A percentile compares a stretch with the other conserved stretches of the same genome.
These are phyloP conservation scores for Tetrahymena borealis DNA, from an alignment of 73 alveolate genomes.

Conservation along the genomic window DNA sequence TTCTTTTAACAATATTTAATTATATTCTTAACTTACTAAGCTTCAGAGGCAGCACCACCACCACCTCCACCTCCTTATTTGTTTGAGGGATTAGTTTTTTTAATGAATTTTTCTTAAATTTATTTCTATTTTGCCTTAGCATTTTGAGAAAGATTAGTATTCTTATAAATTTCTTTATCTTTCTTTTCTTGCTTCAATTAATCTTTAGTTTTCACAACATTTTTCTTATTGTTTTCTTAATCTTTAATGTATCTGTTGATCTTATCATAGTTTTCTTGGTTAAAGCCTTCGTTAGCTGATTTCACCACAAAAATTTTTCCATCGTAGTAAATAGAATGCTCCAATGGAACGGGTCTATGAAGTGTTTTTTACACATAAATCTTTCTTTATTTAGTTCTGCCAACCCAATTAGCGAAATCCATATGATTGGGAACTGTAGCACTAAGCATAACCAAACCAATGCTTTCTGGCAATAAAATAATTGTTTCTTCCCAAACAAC, in stretches of 20 bases:
- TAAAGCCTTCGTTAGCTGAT: constrained; percentile 54
- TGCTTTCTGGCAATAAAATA: constrained; percentile 85
- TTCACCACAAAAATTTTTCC: constrained; percentile 61
- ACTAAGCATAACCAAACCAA: constrained; percentile 16
- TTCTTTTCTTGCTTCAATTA: constrained; percentile 41
- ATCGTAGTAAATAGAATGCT: constrained; percentile 69
- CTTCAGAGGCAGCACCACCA: constrained; percentile 23
- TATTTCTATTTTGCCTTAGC: constrained; percentile 49
- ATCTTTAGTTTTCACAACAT: constrained; percentile 14
- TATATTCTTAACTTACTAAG: constrained; percentile 45
- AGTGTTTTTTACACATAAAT: constrained; percentile 86
- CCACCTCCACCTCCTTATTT: constrained; percentile 21
- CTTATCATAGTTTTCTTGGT: constrained; percentile 24
- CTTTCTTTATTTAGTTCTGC: constrained; percentile 77
- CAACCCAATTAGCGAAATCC: constrained; percentile 98
- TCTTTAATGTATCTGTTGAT: constrained; percentile 17
- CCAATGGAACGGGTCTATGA: constrained; percentile 93
- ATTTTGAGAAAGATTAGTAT: constrained; percentile 50
- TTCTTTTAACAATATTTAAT: constrained; percentile 55
- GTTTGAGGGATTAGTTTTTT: constrained; percentile 20
- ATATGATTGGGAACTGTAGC: constrained; percentile 97
- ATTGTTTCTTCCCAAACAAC: constrained; percentile 99
- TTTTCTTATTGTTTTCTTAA: constrained; percentile 36
- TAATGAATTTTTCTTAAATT: constrained; percentile 29
- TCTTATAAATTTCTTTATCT: constrained; percentile 48